A percentile compares a stretch with the other conserved stretches of the same genome.
Conservation (phyloP, 768 basidiomycete genomes). For the Termitomyces heimii region DNA sequence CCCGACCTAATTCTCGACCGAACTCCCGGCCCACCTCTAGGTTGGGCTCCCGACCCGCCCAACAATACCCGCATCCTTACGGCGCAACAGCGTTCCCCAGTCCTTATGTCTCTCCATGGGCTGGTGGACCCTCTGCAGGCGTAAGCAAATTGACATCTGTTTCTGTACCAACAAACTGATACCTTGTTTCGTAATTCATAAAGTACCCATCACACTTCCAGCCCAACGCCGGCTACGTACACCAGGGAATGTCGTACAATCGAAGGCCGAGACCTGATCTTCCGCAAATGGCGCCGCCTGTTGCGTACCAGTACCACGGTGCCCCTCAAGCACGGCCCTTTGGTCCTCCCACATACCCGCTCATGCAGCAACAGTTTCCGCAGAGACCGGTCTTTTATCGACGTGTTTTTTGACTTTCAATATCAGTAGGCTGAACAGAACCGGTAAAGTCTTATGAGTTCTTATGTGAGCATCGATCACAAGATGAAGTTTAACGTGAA, state of each 20-base stretch:
- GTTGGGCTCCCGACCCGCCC: neutral
- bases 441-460: neutral
- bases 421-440: neutral
- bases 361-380: neutral
- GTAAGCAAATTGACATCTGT: slow-evolving; percentile 1
- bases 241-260: neutral
- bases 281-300: slow-evolving; percentile 1
- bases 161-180: neutral
- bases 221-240: neutral
- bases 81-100: neutral
- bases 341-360: slow-evolving; percentile 1
- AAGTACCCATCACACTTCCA: slow-evolving; percentile 2
- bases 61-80: slow-evolving; percentile 1
- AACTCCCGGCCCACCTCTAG: too few species aligned
- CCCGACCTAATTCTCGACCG: too few species aligned
- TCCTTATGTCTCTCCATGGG: neutral
- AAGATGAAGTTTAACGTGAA: neutral
- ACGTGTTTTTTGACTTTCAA: neutral
- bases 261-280: neutral
- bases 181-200: neutral
- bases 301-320: neutral
- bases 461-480: neutral
- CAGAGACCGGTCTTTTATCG: slow-evolving; percentile 7
- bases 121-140: neutral
- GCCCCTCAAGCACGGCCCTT: neutral